Evolutionary conservation across 2,329 filamentous ascomycete species (phyloP).

Genomic region (Cadophora sp.): DNA sequence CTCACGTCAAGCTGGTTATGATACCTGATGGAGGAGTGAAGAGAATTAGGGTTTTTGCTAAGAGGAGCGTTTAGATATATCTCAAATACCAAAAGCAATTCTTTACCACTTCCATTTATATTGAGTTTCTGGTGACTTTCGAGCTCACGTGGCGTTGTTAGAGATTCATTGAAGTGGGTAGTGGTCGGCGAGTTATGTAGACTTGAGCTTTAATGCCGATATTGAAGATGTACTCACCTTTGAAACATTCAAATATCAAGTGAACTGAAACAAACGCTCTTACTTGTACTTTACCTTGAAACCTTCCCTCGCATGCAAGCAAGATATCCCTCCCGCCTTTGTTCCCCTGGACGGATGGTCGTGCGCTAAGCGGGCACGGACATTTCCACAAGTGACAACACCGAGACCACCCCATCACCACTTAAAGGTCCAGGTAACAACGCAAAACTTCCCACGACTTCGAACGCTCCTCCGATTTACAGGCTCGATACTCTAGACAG

Average conservation of each 20-base stretch:
- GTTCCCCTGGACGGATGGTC: constrained; percentile 12
- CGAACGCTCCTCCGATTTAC: neutral
- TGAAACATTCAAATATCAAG: neutral
- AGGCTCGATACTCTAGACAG: neutral
- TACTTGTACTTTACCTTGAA: neutral
- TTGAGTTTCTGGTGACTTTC: neutral
- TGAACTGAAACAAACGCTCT: neutral
- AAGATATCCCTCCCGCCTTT: neutral
- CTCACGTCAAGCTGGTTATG: constrained; percentile 83
- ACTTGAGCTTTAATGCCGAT: neutral
- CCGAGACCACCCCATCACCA: constrained; percentile 14
- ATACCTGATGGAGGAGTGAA: constrained; percentile 95
- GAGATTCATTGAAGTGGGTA: neutral
- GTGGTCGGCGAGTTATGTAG: neutral
- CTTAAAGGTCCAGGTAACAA: constrained; percentile 3
- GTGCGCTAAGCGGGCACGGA: constrained; percentile 13
- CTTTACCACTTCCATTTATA: neutral
- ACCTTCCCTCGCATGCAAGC: neutral
- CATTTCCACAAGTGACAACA: constrained; percentile 7
- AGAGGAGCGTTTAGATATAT: constrained; percentile 48
- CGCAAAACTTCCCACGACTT: constrained; percentile 15
- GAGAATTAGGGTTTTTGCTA: constrained; percentile 79
- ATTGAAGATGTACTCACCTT: neutral
- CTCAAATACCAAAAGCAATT: neutral
- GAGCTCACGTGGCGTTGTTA: neutral